Evolutionary conservation across 805 yeast species (phyloP).

Genomic region (Dipodascopsis tothii): DNA sequence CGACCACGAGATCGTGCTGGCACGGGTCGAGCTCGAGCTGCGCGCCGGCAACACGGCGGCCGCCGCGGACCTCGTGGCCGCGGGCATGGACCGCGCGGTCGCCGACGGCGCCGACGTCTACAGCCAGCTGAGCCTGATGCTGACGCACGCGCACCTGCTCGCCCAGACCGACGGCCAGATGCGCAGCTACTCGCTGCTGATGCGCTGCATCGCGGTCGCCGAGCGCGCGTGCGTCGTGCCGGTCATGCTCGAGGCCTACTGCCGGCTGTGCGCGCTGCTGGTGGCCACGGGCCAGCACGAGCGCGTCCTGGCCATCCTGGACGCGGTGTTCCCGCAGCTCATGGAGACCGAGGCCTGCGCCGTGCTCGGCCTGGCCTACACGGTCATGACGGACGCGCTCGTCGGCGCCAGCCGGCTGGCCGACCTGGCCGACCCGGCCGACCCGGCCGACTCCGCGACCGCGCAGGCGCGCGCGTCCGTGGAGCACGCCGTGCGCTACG

Average conservation of each 20-base stretch:
- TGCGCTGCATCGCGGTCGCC: constrained; percentile 32
- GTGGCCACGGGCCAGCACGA: constrained; percentile 36
- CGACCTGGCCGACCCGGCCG: too few relatives aligned
- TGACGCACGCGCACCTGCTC: constrained; percentile 6
- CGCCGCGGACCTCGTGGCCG: neutral
- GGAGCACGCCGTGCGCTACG: constrained; percentile 11
- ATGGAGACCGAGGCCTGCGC: constrained; percentile 37
- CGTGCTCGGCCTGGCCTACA: constrained; percentile 36
- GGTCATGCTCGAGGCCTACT: constrained; percentile 41
- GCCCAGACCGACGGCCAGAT: neutral
- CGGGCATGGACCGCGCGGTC: constrained; percentile 1
- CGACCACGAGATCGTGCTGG: constrained; percentile 3
- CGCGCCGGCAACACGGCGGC: constrained; percentile 1
- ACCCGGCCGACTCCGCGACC: too few relatives aligned
- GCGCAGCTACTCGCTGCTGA: constrained; percentile 12
- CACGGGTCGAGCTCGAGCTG: constrained; percentile 5
- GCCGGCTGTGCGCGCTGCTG: constrained; percentile 42
- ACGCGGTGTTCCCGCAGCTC: constrained; percentile 40
- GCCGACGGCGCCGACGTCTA: constrained; percentile 3
- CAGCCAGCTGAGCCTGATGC: constrained; percentile 9
- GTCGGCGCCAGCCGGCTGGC: too few relatives aligned
- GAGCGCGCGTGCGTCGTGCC: constrained; percentile 41
- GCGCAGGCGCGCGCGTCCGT: neutral
- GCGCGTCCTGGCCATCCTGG: constrained; percentile 41
- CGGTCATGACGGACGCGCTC: constrained; percentile 30